A percentile compares a stretch with the other conserved stretches of the same genome.
Conservation (phyloP, 192 early-diverging fungal genomes). For the Lobulomyces angularis region DNA sequence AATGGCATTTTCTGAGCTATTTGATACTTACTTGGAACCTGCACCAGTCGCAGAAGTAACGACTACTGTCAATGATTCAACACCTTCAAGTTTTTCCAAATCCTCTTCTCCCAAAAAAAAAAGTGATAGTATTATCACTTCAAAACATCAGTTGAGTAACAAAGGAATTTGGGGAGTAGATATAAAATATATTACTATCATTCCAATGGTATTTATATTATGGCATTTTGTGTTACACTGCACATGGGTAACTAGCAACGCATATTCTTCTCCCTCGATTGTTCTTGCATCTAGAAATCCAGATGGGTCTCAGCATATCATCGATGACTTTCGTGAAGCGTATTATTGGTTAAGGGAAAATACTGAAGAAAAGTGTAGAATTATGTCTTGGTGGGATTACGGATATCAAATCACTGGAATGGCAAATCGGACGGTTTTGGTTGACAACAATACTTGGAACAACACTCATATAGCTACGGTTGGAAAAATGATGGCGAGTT, state of each 20-base stretch:
- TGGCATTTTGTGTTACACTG: conserved; percentile 92
- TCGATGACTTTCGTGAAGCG: conserved; percentile 99
- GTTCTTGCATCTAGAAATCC: conserved; percentile 75
- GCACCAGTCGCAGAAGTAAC: conserved; percentile 7
- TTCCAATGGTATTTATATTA: conserved; percentile 56
- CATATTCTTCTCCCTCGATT: conserved; percentile 98
- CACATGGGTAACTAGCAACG: conserved; percentile 94
- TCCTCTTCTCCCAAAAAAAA: conserved; percentile 17
- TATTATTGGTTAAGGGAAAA: conserved; percentile 99
- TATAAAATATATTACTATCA: conserved; percentile 16
- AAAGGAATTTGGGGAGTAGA: conserved; percentile 9
- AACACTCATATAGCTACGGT: conserved; percentile 99
- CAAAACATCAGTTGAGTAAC: too few species aligned
- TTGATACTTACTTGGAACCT: conserved; percentile 70
- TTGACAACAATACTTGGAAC: conserved; percentile 99
- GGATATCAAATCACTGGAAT: conserved; percentile 99
- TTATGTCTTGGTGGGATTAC: conserved; percentile 99
- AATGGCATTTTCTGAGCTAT: conserved; percentile 73
- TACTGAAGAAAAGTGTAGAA: conserved; percentile 79
- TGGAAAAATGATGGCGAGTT: conserved; percentile 81
- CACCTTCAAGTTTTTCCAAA: too few species aligned
- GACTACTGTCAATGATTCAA: too few species aligned
- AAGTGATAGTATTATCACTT: conserved; percentile 8
- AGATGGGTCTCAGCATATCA: conserved; percentile 90
- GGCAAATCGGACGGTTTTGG: conserved; percentile 90